Evolutionary conservation across 257 asterid genomes (phyloP), one percentile per base, ranked within the genome.

Genomic region (Avicennia marina): DNA sequence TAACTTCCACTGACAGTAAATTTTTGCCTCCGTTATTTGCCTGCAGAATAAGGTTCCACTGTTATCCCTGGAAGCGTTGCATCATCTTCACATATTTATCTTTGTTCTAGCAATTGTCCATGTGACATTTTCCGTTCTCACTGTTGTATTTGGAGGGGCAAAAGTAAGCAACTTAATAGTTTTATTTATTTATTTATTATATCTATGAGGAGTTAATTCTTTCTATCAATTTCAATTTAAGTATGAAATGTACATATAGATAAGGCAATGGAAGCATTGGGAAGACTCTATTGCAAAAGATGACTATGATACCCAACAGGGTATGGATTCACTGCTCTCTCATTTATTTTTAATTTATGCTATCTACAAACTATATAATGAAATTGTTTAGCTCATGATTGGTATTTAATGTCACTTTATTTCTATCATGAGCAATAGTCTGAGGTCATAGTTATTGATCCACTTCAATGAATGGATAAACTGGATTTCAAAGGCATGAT

Each of bases 191-290:
- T 65, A 25, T 34, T 32, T 29, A 33, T 57, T 47, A 39, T 32
- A 10, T 33, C 53, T 43, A 24, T 54, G 4, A 41, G 19, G 46
- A 20, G 11, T 53, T 48, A 16, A 11, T 38, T 27, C 34, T 48
- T 52, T 22, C 27, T 9, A 41, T n/a, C 45, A 45, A 13, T 7
- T 60, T 52, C 47, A 34, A 20, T 29, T 26, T 50, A 34, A 50
- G 46, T 31, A n/a, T 31, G 21, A 27, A 42, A 29, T 48, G 64
- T 71, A 33, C 66, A 54, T 46, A 11, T 62, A 88, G 97, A 91
- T 88, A 67, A 79, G 89, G 29, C 95, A 81, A 84, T 86, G 97
- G 95, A 91, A 91, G 87, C 65, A 62, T 26, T 91, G 95, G 97
- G 98, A 91, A 63, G 87, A 85, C 63, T 57, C 89, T 43, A 83